phyloP scores from a whole-genome alignment of 805 yeast genomes.

The Ogataea nakhonphanomensis region DNA sequence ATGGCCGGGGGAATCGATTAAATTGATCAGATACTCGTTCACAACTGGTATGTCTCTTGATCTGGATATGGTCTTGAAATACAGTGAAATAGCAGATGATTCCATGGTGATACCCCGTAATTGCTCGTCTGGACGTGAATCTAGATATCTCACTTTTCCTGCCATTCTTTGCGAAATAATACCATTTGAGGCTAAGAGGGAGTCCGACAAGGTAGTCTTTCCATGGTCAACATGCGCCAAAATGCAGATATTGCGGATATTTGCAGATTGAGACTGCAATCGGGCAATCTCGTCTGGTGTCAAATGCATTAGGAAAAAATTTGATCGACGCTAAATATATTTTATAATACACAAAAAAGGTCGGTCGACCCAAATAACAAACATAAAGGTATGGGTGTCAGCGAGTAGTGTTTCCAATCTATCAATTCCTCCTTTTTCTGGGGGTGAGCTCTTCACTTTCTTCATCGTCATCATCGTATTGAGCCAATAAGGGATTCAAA shows the following conservation, averaged over 20 bases:
- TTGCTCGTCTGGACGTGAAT: slow-evolving; percentile 94
- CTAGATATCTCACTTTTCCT: slow-evolving; percentile 89
- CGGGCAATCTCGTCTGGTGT: slow-evolving; percentile 60
- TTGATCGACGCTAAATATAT: slow-evolving; percentile 5
- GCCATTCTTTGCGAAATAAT: slow-evolving; percentile 93
- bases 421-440: slow-evolving; percentile 13
- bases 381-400: background rate
- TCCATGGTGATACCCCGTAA: slow-evolving; percentile 97
- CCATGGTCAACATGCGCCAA: slow-evolving; percentile 99
- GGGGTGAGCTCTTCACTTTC: slow-evolving; percentile 24
- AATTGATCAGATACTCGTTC: slow-evolving; percentile 79
- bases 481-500: slow-evolving; percentile 13
- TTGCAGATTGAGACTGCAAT: slow-evolving; percentile 65
- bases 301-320: slow-evolving; percentile 41
- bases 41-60: slow-evolving; percentile 33
- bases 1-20: slow-evolving; percentile 99
- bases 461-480: slow-evolving; percentile 21
- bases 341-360: slow-evolving; percentile 3
- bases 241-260: slow-evolving; percentile 87
- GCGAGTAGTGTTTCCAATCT: background rate
- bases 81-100: slow-evolving; percentile 90
- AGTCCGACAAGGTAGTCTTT: slow-evolving; percentile 91
- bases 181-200: slow-evolving; percentile 91
- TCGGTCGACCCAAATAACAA: slow-evolving; percentile 6
- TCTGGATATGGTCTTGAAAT: slow-evolving; percentile 63